Base-by-base conservation (phyloP, 176 grass and related monocot genomes). In the Carex cristatella region DNA sequence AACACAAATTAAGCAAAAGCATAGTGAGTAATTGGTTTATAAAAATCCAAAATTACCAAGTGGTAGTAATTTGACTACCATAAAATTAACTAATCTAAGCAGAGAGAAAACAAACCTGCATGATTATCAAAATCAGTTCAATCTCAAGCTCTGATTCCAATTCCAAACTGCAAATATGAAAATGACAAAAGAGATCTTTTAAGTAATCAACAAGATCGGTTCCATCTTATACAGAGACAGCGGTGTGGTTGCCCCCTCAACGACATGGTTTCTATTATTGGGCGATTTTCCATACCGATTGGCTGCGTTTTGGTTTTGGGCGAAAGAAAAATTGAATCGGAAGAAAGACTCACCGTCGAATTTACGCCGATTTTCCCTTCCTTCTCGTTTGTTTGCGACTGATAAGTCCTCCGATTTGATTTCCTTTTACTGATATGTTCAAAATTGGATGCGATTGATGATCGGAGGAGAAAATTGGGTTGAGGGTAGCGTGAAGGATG, bases 91-190 rank as follows among this genome's bases (percentile, higher is more conserved):
- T 32, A 65, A 81, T 48, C 58, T 42, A 81, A 61, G 32, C 51
- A 65, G 38, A 48, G 53, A 81, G 13, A 35, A 42, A 81, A 81
- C 58, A n/a, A 16, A 81, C 79, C 79, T 64, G 79, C 79, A 81
- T 81, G 79, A 81, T 81, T 81, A 44, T 49, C 79, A 65, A 60
- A 40, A 46, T 81, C n/a, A 44, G 40, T 15, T 33, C 18, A 81
- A 44, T 81, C 57, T 44, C 35, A 65, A 81, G 33, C 59, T 81
- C 18, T 18, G 58, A 63, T 65, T 81, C 11, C 33, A 16, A 23
- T 62, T 46, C 37, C 11, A 81, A 62, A 64, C 60, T 38, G 60
- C 19, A 60, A 81, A 64, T 33, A 42, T 35, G 53, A 35, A 61
- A 60, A 80, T 14, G 7, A 60, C 0, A 16, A 80, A 61, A 60